Evolutionary conservation across 345 rosid genomes (phyloP).

Genomic region (Populus deltoides): DNA sequence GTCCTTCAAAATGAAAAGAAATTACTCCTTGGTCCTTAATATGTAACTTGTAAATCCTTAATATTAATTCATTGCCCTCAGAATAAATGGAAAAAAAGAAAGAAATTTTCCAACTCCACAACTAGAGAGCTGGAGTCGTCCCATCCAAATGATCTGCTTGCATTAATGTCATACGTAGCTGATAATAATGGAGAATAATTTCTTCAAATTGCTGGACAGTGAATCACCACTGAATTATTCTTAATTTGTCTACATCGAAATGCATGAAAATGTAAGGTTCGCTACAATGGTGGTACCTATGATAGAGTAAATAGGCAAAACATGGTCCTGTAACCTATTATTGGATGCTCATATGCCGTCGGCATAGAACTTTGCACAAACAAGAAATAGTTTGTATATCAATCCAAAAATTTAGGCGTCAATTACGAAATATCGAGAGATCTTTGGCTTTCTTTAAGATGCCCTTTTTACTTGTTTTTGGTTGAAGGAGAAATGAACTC

Average conservation of each 20-base stretch:
- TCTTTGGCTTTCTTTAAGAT: neutral
- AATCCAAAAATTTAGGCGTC: neutral
- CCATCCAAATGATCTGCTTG: neutral
- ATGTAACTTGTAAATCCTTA: neutral
- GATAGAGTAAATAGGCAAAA: neutral
- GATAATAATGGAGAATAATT: conserved; percentile 2
- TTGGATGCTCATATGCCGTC: conserved; percentile 4
- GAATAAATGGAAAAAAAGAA: neutral
- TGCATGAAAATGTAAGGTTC: neutral
- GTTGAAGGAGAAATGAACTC: neutral
- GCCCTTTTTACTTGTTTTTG: neutral
- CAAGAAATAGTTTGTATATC: neutral
- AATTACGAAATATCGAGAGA: neutral
- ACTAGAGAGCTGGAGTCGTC: neutral
- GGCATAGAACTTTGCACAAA: neutral
- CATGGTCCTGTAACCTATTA: neutral
- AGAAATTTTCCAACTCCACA: neutral
- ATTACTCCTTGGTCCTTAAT: neutral
- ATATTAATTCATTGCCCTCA: neutral
- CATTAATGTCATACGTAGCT: neutral
- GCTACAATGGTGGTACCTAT: neutral
- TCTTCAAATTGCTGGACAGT: neutral
- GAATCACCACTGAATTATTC: neutral
- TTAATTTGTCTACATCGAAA: neutral
- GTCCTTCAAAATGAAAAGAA: neutral